Evolutionary conservation across 495 filamentous ascomycete species (phyloP).

Genomic region (Daldinia vernicosa): DNA sequence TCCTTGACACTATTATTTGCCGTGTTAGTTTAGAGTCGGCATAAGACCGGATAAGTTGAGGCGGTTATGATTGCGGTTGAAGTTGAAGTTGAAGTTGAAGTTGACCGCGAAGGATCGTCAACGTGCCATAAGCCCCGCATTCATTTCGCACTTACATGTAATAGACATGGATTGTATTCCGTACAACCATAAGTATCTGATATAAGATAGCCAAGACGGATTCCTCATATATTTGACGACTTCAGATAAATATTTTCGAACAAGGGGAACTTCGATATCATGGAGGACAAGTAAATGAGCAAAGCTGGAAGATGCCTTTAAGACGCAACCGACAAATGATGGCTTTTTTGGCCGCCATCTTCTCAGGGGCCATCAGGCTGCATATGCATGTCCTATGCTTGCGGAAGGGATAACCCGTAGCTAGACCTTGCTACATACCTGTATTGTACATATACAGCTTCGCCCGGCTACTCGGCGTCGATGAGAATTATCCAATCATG

Average conservation of each 20-base stretch:
- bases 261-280: not conserved
- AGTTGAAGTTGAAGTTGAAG: not conserved
- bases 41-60: conserved; percentile 7
- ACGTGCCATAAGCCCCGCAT: not conserved
- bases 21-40: conserved; percentile 1
- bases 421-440: conserved; percentile 24
- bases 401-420: conserved; percentile 21
- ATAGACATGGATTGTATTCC: not conserved
- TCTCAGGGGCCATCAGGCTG: conserved; percentile 6
- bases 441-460: conserved; percentile 9
- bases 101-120: conserved; percentile 7
- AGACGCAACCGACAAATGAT: conserved; percentile 17
- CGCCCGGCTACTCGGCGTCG: conserved; percentile 37
- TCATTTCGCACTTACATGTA: conserved; percentile 2
- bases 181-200: not conserved
- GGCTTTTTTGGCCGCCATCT: conserved; percentile 36
- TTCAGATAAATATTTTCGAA: not conserved
- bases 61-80: not conserved
- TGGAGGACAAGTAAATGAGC: not conserved
- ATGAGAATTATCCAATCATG: conserved; percentile 31
- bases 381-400: conserved; percentile 9
- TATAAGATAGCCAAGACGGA: not conserved
- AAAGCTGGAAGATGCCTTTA: conserved; percentile 8
- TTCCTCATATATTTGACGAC: not conserved
- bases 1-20: not conserved